Evolutionary conservation across 2,329 filamentous ascomycete genomes (phyloP).

Genomic region (Fusarium succisae): DNA sequence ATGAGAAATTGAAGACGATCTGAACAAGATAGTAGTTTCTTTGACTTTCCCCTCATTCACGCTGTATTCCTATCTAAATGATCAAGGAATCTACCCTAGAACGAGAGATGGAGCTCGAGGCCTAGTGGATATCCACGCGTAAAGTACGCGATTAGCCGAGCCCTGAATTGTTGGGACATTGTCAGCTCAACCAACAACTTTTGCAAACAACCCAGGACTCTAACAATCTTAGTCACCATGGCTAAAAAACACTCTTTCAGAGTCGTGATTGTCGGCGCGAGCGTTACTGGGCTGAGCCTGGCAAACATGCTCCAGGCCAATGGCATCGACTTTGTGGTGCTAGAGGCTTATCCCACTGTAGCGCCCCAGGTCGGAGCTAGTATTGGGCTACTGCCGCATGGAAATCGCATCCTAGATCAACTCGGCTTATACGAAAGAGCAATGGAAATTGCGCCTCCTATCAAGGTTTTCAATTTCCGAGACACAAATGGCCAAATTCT

Average conservation of each 20-base stretch:
- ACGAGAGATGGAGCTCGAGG: background rate
- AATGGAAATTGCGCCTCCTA: background rate
- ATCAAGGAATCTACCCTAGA: background rate
- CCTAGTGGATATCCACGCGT: background rate
- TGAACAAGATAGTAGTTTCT: rapidly evolving
- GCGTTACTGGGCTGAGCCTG: background rate
- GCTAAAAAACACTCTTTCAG: background rate
- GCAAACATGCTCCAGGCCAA: background rate
- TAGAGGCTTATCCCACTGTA: background rate
- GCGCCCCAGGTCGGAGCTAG: background rate
- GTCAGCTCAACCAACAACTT: background rate
- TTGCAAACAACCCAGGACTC: too few relatives aligned
- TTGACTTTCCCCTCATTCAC: too few relatives aligned
- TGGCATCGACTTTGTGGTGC: background rate
- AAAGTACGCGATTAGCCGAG: background rate
- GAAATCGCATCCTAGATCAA: background rate
- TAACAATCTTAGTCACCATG: background rate
- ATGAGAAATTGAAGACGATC: rapidly evolving
- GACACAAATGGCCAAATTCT: background rate
- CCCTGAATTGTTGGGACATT: background rate
- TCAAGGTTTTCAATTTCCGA: background rate
- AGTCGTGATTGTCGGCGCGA: background rate
- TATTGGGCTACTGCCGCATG: background rate
- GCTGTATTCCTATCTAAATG: background rate
- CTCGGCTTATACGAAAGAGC: background rate